phyloP scores from a whole-genome alignment of 768 basidiomycete species.

The Pulveroboletus frians region DNA sequence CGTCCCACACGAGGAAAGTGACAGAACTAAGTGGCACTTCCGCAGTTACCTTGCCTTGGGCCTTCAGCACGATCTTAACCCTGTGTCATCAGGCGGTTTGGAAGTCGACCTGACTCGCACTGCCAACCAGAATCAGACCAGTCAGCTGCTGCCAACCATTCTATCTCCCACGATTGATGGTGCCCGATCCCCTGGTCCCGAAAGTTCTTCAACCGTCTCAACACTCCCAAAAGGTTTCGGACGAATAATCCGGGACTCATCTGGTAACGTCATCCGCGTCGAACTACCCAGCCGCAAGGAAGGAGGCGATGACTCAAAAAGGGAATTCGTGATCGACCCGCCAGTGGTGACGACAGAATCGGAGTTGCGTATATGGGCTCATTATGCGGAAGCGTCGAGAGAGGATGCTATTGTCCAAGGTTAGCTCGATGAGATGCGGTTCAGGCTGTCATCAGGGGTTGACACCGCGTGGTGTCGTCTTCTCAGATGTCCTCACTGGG shows the following conservation, averaged over 20 bases:
- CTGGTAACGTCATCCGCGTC: slow-evolving; percentile 69
- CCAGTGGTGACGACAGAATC: slow-evolving; percentile 9
- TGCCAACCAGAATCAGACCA: neutral
- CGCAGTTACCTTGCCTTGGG: slow-evolving; percentile 73
- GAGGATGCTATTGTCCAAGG: slow-evolving; percentile 25
- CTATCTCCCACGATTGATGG: neutral
- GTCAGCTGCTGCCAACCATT: neutral
- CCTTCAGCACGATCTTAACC: slow-evolving; percentile 63
- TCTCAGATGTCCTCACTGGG: neutral
- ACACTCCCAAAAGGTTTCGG: slow-evolving; percentile 63
- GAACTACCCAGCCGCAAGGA: slow-evolving; percentile 55
- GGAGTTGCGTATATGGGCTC: slow-evolving; percentile 19
- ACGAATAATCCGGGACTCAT: slow-evolving; percentile 73
- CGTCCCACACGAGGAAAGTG: neutral
- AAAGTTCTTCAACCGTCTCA: slow-evolving; percentile 18
- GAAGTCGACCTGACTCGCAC: slow-evolving; percentile 36
- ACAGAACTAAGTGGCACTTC: neutral
- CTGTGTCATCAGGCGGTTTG: slow-evolving; percentile 61
- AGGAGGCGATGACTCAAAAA: slow-evolving; percentile 15
- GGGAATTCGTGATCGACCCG: slow-evolving; percentile 40
- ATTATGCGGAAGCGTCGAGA: neutral
- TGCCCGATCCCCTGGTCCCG: neutral
- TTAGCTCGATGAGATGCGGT: slow-evolving; percentile 22
- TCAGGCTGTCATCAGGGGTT: neutral
- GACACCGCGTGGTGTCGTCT: slow-evolving; percentile 1